Evolutionary conservation across 2,329 filamentous ascomycete species (phyloP).

Genomic region (Nemania abortiva): DNA sequence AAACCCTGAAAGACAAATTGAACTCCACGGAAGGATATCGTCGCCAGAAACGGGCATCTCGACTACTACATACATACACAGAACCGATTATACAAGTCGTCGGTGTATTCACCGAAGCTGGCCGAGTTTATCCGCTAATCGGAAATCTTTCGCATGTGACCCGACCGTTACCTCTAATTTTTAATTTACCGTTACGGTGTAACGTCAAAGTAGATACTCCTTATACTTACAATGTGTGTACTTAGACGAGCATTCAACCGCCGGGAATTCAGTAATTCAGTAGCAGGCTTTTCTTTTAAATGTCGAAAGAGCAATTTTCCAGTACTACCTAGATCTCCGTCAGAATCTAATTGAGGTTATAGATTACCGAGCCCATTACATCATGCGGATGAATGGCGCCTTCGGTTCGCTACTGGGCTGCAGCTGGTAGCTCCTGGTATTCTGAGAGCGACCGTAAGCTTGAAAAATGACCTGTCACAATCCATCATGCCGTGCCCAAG

Average conservation of each 20-base stretch:
- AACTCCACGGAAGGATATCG: neutral
- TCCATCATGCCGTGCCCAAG: neutral
- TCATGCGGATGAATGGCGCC: neutral
- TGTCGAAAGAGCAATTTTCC: neutral
- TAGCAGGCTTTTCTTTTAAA: neutral
- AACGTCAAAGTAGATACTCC: neutral
- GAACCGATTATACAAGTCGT: neutral
- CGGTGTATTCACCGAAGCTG: neutral
- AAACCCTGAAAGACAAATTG: neutral
- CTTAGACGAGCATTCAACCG: neutral
- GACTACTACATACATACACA: neutral
- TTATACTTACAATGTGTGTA: neutral
- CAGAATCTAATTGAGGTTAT: neutral
- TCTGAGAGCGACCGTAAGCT: neutral
- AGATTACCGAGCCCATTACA: slow-evolving; percentile 10
- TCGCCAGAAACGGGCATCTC: neutral
- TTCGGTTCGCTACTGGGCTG: slow-evolving; percentile 34
- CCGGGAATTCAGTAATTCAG: neutral
- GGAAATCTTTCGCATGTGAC: slow-evolving; percentile 4
- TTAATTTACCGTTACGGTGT: neutral
- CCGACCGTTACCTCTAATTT: neutral
- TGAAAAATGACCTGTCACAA: slow-evolving; percentile 26
- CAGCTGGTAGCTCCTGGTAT: slow-evolving; percentile 24
- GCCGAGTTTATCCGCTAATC: slow-evolving; percentile 16
- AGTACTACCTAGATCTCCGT: neutral